Percentiles rank a stretch among this genome's conserved stretches.
Conservation (phyloP, 257 asterid genomes). For the Catharanthus roseus region DNA sequence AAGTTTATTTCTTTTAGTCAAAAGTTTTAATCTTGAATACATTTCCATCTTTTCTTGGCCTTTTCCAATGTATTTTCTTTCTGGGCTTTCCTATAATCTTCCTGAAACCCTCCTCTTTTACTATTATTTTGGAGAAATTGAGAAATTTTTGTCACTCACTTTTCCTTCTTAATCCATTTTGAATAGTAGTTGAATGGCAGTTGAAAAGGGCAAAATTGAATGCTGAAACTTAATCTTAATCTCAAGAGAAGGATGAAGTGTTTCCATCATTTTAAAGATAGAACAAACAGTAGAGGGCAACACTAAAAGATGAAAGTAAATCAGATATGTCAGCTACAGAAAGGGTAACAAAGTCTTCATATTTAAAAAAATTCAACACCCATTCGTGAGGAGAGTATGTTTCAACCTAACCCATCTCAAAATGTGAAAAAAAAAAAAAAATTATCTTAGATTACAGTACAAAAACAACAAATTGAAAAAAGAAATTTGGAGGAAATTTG, state of each 20-base stretch:
- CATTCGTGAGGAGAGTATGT: too few species aligned
- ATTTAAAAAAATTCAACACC: too few species aligned
- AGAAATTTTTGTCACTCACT: not conserved
- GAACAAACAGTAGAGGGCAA: slow-evolving; percentile 39
- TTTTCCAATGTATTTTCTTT: not conserved
- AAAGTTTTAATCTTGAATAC: not conserved
- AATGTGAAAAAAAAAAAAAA: too few species aligned
- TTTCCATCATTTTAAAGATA: slow-evolving; percentile 58
- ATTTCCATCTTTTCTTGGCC: not conserved
- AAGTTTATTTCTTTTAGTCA: not conserved
- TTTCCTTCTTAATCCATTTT: not conserved
- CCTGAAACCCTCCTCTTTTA: too few species aligned
- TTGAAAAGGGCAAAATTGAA: not conserved
- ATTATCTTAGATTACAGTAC: too few species aligned
- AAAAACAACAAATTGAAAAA: too few species aligned
- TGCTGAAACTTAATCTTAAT: slow-evolving; percentile 19
- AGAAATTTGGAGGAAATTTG: too few species aligned
- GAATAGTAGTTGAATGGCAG: not conserved
- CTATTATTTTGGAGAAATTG: not conserved
- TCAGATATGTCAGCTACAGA: slow-evolving; percentile 37
- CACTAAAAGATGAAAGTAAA: slow-evolving; percentile 32
- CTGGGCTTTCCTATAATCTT: not conserved
- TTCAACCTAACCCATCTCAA: too few species aligned
- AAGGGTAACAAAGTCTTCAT: slow-evolving; percentile 44
- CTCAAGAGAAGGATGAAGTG: slow-evolving; percentile 47